A percentile compares a stretch with the other conserved stretches of the same genome.
phyloP scores from a whole-genome alignment of 2,329 filamentous ascomycete species.

The Pseudocercospora ulei region DNA sequence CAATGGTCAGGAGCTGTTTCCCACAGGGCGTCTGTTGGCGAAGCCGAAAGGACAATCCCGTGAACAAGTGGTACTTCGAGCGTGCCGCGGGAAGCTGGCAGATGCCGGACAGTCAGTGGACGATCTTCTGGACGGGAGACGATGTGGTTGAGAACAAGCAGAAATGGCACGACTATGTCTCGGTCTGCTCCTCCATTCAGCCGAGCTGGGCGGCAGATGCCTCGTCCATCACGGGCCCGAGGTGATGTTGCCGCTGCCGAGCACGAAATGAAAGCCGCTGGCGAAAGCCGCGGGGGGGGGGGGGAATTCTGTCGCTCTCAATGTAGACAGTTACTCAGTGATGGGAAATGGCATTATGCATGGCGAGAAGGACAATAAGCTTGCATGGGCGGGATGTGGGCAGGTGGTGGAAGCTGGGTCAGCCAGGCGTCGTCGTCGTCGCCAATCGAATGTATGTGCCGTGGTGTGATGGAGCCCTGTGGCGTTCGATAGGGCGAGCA shows the following conservation, averaged over 20 bases:
- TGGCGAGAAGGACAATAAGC: not conserved
- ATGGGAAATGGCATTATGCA: slow-evolving; percentile 29
- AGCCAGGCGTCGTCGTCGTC: not conserved
- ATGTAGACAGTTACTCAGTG: too few relatives aligned
- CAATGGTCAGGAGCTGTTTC: slow-evolving; percentile 84
- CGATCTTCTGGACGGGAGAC: slow-evolving; percentile 91
- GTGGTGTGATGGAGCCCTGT: not conserved
- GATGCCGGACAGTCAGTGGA: slow-evolving; percentile 74
- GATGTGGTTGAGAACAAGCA: slow-evolving; percentile 43
- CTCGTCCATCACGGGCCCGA: slow-evolving; percentile 47
- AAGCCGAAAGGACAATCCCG: slow-evolving; percentile 79
- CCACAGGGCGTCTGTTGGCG: slow-evolving; percentile 86
- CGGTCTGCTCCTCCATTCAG: slow-evolving; percentile 41
- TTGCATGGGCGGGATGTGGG: slow-evolving; percentile 27
- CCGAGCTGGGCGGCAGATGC: slow-evolving; percentile 46
- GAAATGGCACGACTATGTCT: slow-evolving; percentile 44
- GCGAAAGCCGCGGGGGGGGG: slow-evolving; percentile 32
- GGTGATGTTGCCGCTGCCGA: slow-evolving; percentile 39
- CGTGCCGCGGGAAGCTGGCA: slow-evolving; percentile 74
- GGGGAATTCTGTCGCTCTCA: too few relatives aligned
- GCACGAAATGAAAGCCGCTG: slow-evolving; percentile 33
- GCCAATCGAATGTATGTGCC: not conserved
- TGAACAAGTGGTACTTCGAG: slow-evolving; percentile 99
- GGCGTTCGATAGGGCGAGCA: slow-evolving; percentile 6
- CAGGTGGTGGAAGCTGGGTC: slow-evolving; percentile 43